Percentiles rank a stretch among this genome's conserved stretches.
phyloP scores from a whole-genome alignment of 1,139 yeast species.

The Protomyces arabidopsidicola region DNA sequence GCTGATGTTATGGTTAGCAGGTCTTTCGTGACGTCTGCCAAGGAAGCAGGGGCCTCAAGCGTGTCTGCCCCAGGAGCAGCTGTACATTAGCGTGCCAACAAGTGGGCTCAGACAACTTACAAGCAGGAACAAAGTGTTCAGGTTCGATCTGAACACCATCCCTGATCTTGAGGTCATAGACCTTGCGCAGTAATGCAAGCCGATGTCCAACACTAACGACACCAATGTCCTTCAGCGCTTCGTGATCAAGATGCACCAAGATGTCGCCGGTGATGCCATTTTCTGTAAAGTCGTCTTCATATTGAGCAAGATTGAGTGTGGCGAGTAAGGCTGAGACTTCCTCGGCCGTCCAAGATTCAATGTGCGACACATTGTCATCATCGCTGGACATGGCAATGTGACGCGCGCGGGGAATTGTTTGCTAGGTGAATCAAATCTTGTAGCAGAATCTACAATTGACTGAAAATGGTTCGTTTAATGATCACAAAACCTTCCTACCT shows the following conservation, averaged over 20 bases:
- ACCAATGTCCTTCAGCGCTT: constrained; percentile 44
- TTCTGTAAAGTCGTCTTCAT: constrained; percentile 33
- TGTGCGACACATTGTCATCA: not conserved
- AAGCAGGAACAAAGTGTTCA: constrained; percentile 36
- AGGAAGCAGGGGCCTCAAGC: not conserved
- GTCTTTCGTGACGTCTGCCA: constrained; percentile 28
- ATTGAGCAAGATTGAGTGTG: constrained; percentile 31
- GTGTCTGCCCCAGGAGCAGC: constrained; percentile 10
- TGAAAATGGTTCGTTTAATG: too few species aligned
- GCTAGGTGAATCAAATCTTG: too few species aligned
- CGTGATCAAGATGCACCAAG: constrained; percentile 41
- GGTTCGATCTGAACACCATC: constrained; percentile 38
- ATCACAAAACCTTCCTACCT: too few species aligned
- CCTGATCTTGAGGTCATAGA: constrained; percentile 38
- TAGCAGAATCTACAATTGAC: too few species aligned
- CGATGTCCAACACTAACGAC: constrained; percentile 44
- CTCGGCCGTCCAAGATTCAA: constrained; percentile 33
- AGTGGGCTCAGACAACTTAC: not conserved
- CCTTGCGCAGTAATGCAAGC: constrained; percentile 40
- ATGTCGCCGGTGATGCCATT: constrained; percentile 45
- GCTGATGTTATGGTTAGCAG: constrained; percentile 30
- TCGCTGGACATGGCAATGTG: too few species aligned
- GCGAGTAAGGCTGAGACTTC: constrained; percentile 33
- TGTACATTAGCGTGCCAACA: not conserved
- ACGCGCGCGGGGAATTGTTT: too few species aligned